phyloP scores from a whole-genome alignment of 225 moss, liverwort and hornwort species.

The Marchantia paleacea region DNA sequence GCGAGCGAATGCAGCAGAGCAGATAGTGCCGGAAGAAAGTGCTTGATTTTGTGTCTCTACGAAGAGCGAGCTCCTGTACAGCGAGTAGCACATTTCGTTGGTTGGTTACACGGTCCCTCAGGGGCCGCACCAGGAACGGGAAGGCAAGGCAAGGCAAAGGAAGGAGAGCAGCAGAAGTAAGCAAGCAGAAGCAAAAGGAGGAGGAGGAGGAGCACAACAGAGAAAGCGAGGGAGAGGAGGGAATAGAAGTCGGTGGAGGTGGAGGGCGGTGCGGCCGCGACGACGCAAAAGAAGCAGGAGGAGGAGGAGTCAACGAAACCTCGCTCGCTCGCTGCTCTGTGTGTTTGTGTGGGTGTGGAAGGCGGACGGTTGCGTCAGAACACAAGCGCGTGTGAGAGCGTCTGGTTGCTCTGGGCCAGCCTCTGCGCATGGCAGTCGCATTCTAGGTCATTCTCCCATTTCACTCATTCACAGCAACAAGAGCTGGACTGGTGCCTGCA shows the following conservation, averaged over 20 bases:
- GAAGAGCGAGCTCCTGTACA: background rate
- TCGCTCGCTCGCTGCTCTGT: too few relatives aligned
- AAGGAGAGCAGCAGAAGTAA: too few relatives aligned
- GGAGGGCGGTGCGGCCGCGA: background rate
- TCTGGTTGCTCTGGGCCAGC: conserved; percentile 15
- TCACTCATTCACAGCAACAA: background rate
- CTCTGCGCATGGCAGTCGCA: background rate
- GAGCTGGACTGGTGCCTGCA: background rate
- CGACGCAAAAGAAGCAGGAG: conserved; percentile 46
- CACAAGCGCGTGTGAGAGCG: conserved; percentile 12
- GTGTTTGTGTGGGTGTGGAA: background rate
- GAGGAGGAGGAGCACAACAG: background rate
- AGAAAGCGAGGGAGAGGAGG: background rate
- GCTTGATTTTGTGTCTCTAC: background rate
- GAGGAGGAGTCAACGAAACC: conserved; percentile 28
- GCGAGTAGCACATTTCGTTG: conserved; percentile 8
- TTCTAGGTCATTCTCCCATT: conserved; percentile 14
- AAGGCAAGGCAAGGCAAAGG: too few relatives aligned
- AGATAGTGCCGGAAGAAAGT: background rate
- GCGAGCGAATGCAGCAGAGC: conserved; percentile 3
- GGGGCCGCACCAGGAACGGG: background rate
- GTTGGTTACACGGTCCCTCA: background rate
- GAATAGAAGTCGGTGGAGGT: background rate
- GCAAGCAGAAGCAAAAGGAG: background rate
- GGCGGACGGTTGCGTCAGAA: conserved; percentile 8